Evolutionary conservation across 2,329 filamentous ascomycete species (phyloP).

Genomic region (Venturia nashicola): DNA sequence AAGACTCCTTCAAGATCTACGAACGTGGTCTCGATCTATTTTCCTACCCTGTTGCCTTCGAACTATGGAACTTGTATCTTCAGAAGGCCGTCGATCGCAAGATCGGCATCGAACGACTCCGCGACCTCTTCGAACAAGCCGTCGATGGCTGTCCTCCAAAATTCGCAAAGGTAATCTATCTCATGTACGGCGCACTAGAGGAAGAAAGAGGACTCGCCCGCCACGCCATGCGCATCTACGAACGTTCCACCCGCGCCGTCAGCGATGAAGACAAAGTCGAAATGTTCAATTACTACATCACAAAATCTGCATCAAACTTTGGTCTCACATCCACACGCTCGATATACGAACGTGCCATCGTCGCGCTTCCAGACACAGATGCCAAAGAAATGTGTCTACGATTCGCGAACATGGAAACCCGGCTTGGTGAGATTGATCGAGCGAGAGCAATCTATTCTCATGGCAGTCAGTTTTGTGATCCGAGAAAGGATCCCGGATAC

Average conservation of each 20-base stretch:
- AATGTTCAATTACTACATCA: slow-evolving; percentile 99
- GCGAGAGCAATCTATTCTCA: slow-evolving; percentile 93
- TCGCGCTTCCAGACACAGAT: slow-evolving; percentile 82
- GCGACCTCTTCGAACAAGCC: slow-evolving; percentile 94
- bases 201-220: slow-evolving; percentile 89
- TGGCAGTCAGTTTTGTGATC: slow-evolving; percentile 94
- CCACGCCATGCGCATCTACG: slow-evolving; percentile 98
- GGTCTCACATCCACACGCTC: slow-evolving; percentile 86
- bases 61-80: slow-evolving; percentile 96
- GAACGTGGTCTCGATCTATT: slow-evolving; percentile 96
- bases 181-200: slow-evolving; percentile 97
- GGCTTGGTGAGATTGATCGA: slow-evolving; percentile 85
- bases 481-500: slow-evolving; percentile 76
- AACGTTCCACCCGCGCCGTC: slow-evolving; percentile 87
- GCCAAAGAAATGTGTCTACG: slow-evolving; percentile 98
- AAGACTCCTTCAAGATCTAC: slow-evolving; percentile 96
- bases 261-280: slow-evolving; percentile 88
- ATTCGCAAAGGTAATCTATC: slow-evolving; percentile 88
- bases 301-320: slow-evolving; percentile 96
- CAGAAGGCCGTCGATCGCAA: slow-evolving; percentile 95
- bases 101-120: slow-evolving; percentile 84
- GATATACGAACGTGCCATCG: slow-evolving; percentile 93
- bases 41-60: slow-evolving; percentile 94
- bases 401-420: slow-evolving; percentile 92
- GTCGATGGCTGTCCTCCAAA: slow-evolving; percentile 89